Evolutionary conservation across 441 rosid genomes (phyloP), one percentile per base, ranked within the genome.

Genomic region (Pelargonium cotyledonis): DNA sequence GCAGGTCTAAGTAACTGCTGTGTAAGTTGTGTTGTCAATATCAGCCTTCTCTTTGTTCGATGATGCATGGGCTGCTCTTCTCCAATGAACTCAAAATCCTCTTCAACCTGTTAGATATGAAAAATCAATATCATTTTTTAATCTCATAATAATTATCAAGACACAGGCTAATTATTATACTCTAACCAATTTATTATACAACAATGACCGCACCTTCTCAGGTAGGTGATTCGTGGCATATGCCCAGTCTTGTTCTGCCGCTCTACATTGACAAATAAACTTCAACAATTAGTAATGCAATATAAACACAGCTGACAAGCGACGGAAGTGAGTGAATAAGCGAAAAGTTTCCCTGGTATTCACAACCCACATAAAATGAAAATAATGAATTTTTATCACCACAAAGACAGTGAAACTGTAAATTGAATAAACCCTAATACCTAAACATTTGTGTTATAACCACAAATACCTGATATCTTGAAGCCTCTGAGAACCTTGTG

Each of bases 161-260:
- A 40, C 2, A 31, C 38, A 31, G 38, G 43, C 9, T 40, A 40
- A 40, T 40, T 40, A 7, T 23, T 57, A 23, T 55, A 55, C 21
- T 19, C 16, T 18, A 10, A 57, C 10, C 5, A 3, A 57, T 57
- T 18, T 57, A 57, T 18, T 57, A 8, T 4, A 57, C 26, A 57
- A 57, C 63, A 9, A 61, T 65, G 66, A 79, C 71, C 83, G 44
- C 60, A 92, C 99, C 86, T 90, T 95, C 82, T 92, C 96, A 75
- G 80, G 61, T 77, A 84, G 80, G 60, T 88, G 79, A 73, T 90
- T 86, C 70, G 85, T 77, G 16, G 84, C 88, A 65, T 65, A 77
- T 6, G 89, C 89, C 99, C 99, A 95, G 40, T 79, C 85, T 21
- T 65, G 77, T 77, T 89, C 99, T 43, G 89, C 87, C 75, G 43